These are phyloP conservation scores for Colletotrichum camelliae DNA, from an alignment of 2,329 filamentous ascomycete genomes.

Conservation along the genomic window DNA sequence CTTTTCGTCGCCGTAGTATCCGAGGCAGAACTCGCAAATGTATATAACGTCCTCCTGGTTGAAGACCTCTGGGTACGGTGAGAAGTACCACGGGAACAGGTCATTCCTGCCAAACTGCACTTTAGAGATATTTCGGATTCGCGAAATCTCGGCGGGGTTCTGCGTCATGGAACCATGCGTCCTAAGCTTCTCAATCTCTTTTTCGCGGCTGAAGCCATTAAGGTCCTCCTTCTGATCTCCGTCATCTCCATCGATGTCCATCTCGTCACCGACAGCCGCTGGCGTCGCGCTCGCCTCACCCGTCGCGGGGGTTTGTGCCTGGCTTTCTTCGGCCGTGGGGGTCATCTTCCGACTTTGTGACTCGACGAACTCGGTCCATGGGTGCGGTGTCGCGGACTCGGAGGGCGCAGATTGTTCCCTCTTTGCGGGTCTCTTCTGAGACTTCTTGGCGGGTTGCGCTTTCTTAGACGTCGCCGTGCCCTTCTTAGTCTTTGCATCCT, in stretches of 20 bases:
- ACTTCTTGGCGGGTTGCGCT: conserved; percentile 58
- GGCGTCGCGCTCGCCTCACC: conserved; percentile 51
- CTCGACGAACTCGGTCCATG: conserved; percentile 59
- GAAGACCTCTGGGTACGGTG: conserved; percentile 90
- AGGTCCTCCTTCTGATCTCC: conserved; percentile 47
- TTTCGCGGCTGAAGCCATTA: conserved; percentile 75
- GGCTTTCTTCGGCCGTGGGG: conserved; percentile 45
- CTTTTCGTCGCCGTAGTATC: conserved; percentile 84
- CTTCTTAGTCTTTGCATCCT: conserved; percentile 79
- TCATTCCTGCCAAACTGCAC: conserved; percentile 94
- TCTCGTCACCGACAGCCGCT: conserved; percentile 50
- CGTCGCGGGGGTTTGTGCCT: conserved; percentile 49
- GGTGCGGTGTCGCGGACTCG: conserved; percentile 59
- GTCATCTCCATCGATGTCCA: conserved; percentile 60
- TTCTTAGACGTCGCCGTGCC: conserved; percentile 63
- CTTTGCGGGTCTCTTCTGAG: conserved; percentile 60
- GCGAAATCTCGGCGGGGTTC: conserved; percentile 94
- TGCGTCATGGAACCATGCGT: conserved; percentile 98
- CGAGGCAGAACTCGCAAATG: conserved; percentile 96
- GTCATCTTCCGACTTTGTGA: conserved; percentile 52
- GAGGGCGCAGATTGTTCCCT: conserved; percentile 60
- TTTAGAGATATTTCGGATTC: conserved; percentile 92
- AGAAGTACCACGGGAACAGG: conserved; percentile 98
- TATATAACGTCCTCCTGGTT: conserved; percentile 89
- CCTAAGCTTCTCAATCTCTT: conserved; percentile 95